These are phyloP conservation scores for Quercus alba DNA, from an alignment of 306 rosid species.

Conservation along the genomic window DNA sequence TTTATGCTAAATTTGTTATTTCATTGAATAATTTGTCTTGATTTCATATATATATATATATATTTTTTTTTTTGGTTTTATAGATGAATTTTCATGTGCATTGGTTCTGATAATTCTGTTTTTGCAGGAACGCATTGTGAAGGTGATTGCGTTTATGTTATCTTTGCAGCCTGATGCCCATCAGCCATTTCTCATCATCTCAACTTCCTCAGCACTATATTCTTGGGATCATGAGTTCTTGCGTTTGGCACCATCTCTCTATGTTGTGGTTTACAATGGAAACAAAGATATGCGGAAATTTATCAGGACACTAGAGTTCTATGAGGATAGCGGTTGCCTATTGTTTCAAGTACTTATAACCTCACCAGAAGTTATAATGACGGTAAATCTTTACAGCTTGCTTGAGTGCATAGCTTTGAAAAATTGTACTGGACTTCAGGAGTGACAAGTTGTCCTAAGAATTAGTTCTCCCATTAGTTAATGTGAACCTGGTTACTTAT, in stretches of 20 bases:
- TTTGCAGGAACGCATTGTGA: slow-evolving; percentile 54
- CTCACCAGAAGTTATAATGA: slow-evolving; percentile 40
- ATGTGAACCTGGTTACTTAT: background rate
- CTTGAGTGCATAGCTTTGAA: background rate
- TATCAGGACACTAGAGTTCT: slow-evolving; percentile 53
- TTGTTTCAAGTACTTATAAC: slow-evolving; percentile 56
- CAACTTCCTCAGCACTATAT: slow-evolving; percentile 46
- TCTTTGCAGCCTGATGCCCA: slow-evolving; percentile 38
- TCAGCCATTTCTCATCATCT: slow-evolving; percentile 60
- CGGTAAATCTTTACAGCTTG: slow-evolving; percentile 39
- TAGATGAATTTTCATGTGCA: background rate
- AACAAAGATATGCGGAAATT: slow-evolving; percentile 41
- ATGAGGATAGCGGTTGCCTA: slow-evolving; percentile 28
- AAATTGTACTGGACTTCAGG: background rate
- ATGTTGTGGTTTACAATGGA: slow-evolving; percentile 55
- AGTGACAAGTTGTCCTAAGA: background rate
- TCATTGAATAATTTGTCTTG: background rate
- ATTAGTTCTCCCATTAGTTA: slow-evolving; percentile 15
- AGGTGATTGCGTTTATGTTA: slow-evolving; percentile 44
- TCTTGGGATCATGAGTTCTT: slow-evolving; percentile 53
- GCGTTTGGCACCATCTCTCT: slow-evolving; percentile 42
- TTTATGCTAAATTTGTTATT: background rate
- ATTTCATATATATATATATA: background rate
- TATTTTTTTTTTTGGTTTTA: background rate
- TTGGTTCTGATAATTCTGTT: background rate